Evolutionary conservation across 495 filamentous ascomycete genomes (phyloP), one percentile per base, ranked within the genome.

Genomic region (Penicillium canariense): DNA sequence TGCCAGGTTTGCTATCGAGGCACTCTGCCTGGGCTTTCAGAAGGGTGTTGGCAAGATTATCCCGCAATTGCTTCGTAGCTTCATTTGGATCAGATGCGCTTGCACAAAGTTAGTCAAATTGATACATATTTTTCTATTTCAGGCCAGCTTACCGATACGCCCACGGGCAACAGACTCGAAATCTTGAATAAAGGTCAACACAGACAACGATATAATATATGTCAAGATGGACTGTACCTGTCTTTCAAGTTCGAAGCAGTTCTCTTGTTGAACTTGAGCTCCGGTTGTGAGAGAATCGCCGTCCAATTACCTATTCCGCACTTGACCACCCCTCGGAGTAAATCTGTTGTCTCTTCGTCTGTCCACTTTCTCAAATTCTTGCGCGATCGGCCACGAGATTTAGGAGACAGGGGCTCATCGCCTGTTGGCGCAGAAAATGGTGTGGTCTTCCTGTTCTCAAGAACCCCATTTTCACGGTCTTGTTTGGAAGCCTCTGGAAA

Each of bases 251-350:
- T 91, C 10, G 89, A 84, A 15, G 87, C 83, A 27, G 83, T 87
- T 35, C 91, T 80, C 28, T 80, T 79, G 60, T 91, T 85, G 70
- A 96, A 96, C 15, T 73, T 76, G 59, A 89, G 87, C 23, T 85
- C 84, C 1, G 84, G 73, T 53, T 91, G 85, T 10, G 87, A 79
- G n/a, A 94, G 68, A 14, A 96, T 95, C 38, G 83, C 82, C 32
- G 87, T 94, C 91, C 91, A 96, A 63, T 84, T 90, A 17, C 91
- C 91, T 48, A 95, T 86, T 0, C 91, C 91, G 67, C 91, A 89
- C 53, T 85, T 87, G 35, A 83, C 78, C 15, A 95, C 90, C 1
- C 90, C 91, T 49, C 84, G 77, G 25, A 95, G 68, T 10, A 96
- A 72, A 48, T 87, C 79, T 22, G 84, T 83, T 1, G 90, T 95